phyloP scores from a whole-genome alignment of 1,139 yeast species.

The Saccharomyces hybrid region DNA sequence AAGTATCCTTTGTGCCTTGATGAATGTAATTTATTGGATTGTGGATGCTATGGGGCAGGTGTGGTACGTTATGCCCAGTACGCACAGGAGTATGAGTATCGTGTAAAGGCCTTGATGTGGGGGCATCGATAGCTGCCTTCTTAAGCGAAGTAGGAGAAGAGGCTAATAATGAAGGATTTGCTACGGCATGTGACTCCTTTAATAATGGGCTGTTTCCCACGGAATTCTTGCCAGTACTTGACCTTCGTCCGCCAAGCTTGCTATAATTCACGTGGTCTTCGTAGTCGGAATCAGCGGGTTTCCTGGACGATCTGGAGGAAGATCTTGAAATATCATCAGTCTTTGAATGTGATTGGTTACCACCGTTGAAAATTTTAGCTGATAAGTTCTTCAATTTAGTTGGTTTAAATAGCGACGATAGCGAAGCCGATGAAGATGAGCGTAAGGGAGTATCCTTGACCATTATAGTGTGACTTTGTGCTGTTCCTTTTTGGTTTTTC shows the following conservation, averaged over 20 bases:
- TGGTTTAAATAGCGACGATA: not conserved
- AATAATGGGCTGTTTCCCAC: not conserved
- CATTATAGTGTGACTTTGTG: not conserved
- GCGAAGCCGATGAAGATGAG: not conserved
- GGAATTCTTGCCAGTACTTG: not conserved
- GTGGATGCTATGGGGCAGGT: slow-evolving; percentile 14
- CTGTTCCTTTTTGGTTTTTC: not conserved
- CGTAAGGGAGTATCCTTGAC: not conserved
- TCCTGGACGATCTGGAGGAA: not conserved
- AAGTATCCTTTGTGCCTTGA: not conserved
- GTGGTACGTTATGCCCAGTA: not conserved
- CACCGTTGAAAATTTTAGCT: not conserved
- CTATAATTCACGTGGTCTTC: not conserved
- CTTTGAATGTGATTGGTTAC: not conserved
- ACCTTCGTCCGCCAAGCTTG: not conserved
- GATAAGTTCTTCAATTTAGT: not conserved
- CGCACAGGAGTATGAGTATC: not conserved
- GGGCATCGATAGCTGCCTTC: not conserved
- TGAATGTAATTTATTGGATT: slow-evolving; percentile 16
- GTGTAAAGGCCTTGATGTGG: not conserved
- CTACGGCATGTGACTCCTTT: not conserved
- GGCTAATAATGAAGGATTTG: not conserved
- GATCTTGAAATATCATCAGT: not conserved
- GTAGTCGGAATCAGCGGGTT: not conserved
- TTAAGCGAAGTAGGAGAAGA: not conserved